Evolutionary conservation across 2,329 filamentous ascomycete genomes (phyloP), one percentile per base, ranked within the genome.

Genomic region (Microcyclosporella mali): DNA sequence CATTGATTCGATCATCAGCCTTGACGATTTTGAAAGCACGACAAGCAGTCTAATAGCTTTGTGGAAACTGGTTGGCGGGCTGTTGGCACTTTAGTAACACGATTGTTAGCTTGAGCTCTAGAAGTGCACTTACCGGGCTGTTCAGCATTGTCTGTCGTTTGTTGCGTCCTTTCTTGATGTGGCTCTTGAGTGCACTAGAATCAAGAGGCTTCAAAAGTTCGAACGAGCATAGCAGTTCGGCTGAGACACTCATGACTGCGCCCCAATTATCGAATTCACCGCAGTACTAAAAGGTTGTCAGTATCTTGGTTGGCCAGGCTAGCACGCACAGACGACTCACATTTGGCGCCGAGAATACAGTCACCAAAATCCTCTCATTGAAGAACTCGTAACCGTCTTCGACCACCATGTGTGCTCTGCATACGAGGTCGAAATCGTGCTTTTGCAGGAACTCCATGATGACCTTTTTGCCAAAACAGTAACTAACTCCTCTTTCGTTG

Each of bases 341-440:
- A 61, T 98, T 98, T 18, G 92, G 92, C 37, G 92, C 92, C 51
- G 88, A 95, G 65, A 98, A 98, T 1, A 98, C 90, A 2, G 92
- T 98, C 34, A 98, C 92, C 46, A 98, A 68, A 34, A 95, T 85
- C 45, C 92, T 78, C 64, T 98, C 92, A 49, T 86, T 94, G 66
- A 97, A 98, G 67, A 98, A 98, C 61, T 98, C 92, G 67, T 98
- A 98, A 9, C 92, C 92, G 63, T 98, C 92, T 66, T 98, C 92
- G 16, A 98, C 92, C 40, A 98, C 92, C 92, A 97, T 97, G 69
- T 98, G 92, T 37, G 92, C 92, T 54, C 92, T 83, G 64, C 92
- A 98, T 40, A 98, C 90, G 38, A 98, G 72, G 65, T 98, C 92
- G 63, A 98, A 97, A 67, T 98, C 92, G 63, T 98, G 92, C 43